Evolutionary conservation across 1,284 basidiomycete species (phyloP).

Genomic region (Ustilago nuda): DNA sequence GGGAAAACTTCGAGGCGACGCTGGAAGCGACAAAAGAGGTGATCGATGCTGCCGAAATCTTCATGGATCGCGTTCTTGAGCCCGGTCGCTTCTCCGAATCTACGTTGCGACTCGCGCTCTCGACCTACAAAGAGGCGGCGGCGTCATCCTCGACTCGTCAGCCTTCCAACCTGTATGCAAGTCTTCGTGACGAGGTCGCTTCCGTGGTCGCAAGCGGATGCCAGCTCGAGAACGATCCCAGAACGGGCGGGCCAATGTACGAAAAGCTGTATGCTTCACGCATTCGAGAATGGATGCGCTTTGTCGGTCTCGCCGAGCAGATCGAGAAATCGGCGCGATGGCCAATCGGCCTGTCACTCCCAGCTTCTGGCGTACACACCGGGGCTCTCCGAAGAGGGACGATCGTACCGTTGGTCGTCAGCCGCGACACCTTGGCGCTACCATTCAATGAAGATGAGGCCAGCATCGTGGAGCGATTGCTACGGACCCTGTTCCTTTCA

Average conservation of each 20-base stretch:
- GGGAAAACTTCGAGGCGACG: slow-evolving; percentile 57
- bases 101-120: slow-evolving; percentile 40
- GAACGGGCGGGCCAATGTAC: slow-evolving; percentile 46
- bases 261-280: slow-evolving; percentile 46
- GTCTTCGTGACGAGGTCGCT: slow-evolving; percentile 50
- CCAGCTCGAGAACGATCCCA: slow-evolving; percentile 47
- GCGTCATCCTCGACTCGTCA: slow-evolving; percentile 15
- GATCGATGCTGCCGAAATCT: slow-evolving; percentile 50
- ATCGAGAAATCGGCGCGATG: slow-evolving; percentile 60
- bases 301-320: slow-evolving; percentile 60
- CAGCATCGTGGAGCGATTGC: slow-evolving; percentile 45
- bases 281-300: slow-evolving; percentile 61
- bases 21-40: slow-evolving; percentile 42
- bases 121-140: slow-evolving; percentile 36
- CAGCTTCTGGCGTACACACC: slow-evolving; percentile 12
- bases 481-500: slow-evolving; percentile 15
- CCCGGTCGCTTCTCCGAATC: slow-evolving; percentile 57
- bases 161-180: slow-evolving; percentile 28
- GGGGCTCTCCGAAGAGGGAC: slow-evolving; percentile 3
- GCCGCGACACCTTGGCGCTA: slow-evolving; percentile 49
- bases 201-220: slow-evolving; percentile 40
- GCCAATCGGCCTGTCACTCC: slow-evolving; percentile 51
- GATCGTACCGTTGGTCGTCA: slow-evolving; percentile 44
- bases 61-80: slow-evolving; percentile 59
- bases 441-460: slow-evolving; percentile 51